Conservation (phyloP, 2,329 filamentous ascomycete species). For the Aspergillus intermedius region DNA sequence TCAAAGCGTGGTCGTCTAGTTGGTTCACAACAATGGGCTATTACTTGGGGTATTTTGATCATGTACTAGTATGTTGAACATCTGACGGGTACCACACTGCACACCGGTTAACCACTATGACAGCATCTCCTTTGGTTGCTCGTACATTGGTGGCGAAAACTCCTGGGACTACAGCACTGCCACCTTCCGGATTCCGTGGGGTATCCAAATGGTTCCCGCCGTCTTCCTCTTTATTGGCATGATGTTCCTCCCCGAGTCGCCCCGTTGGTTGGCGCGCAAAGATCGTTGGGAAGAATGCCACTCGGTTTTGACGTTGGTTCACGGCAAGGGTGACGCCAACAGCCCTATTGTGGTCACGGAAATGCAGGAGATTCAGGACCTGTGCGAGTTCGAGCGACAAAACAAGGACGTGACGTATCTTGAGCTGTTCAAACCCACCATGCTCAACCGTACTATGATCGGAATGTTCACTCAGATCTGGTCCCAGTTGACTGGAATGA, state of each 20-base stretch:
- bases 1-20: slow-evolving; percentile 57
- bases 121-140: slow-evolving; percentile 54
- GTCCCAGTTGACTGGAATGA: slow-evolving; percentile 72
- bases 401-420: slow-evolving; percentile 64
- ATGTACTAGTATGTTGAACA: slow-evolving; percentile 53
- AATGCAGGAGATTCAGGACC: slow-evolving; percentile 64
- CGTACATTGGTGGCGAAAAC: slow-evolving; percentile 47
- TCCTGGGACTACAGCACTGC: slow-evolving; percentile 32
- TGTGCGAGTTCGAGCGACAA: slow-evolving; percentile 64
- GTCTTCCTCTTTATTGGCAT: slow-evolving; percentile 53
- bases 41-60: slow-evolving; percentile 64
- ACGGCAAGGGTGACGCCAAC: slow-evolving; percentile 59
- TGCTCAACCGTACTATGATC: slow-evolving; percentile 66
- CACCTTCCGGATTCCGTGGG: slow-evolving; percentile 61
- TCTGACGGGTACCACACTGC: neutral
- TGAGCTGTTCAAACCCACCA: slow-evolving; percentile 66
- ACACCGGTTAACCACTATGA: slow-evolving; percentile 6
- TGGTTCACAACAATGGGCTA: slow-evolving; percentile 68
- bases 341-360: slow-evolving; percentile 62
- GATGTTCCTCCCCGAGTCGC: slow-evolving; percentile 49
- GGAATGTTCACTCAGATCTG: slow-evolving; percentile 69
- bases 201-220: slow-evolving; percentile 56
- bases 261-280: slow-evolving; percentile 57
- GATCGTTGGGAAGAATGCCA: slow-evolving; percentile 53
- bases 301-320: slow-evolving; percentile 49